Conservation (phyloP, 2,329 filamentous ascomycete species). For the Penicillium sp. region DNA sequence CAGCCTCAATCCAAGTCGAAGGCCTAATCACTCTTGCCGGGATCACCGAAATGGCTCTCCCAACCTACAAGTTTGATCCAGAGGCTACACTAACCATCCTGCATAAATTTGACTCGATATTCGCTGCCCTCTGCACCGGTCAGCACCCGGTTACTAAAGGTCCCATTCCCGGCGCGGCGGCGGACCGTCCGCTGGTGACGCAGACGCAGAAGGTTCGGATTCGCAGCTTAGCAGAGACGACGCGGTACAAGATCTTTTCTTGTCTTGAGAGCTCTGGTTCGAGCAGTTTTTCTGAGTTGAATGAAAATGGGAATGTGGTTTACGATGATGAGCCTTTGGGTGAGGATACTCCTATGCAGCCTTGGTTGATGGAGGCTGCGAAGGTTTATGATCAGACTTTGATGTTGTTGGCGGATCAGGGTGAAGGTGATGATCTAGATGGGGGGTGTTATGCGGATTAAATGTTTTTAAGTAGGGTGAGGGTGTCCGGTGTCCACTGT, state of each 20-base stretch:
- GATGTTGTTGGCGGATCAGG: constrained; percentile 65
- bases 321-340: constrained; percentile 46
- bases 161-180: constrained; percentile 69
- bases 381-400: constrained; percentile 79
- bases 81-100: constrained; percentile 69
- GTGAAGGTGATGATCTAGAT: not conserved
- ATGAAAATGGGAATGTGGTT: not conserved
- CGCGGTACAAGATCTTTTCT: constrained; percentile 46
- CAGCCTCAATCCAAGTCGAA: constrained; percentile 77
- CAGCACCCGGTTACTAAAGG: constrained; percentile 65
- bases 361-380: constrained; percentile 68
- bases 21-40: constrained; percentile 78
- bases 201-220: constrained; percentile 88
- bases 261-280: not conserved
- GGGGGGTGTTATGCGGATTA: not conserved
- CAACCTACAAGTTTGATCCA: constrained; percentile 69
- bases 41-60: constrained; percentile 69
- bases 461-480: not conserved
- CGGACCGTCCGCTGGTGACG: constrained; percentile 55
- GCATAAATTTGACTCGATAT: constrained; percentile 78
- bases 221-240: constrained; percentile 76
- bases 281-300: not conserved
- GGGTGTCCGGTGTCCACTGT: not conserved
- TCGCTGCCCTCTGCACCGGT: constrained; percentile 72
- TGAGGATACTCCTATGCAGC: constrained; percentile 41